Evolutionary conservation across 352 stramenopile genomes (phyloP).

Genomic region (Globisporangium nunn): DNA sequence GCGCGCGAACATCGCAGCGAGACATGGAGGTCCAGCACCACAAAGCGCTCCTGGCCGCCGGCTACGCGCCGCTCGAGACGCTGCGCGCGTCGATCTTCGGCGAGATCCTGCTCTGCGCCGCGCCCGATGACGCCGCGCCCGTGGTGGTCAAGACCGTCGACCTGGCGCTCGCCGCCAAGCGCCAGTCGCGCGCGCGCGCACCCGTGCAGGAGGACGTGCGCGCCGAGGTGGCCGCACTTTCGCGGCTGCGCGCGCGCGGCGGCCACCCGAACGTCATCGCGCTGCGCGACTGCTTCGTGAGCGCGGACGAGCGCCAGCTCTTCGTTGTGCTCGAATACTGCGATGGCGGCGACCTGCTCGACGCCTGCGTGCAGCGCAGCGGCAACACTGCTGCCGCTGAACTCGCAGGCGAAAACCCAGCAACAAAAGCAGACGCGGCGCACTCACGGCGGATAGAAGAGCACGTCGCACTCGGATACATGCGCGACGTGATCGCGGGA

Average conservation of each 20-base stretch:
- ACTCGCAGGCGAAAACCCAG: not conserved
- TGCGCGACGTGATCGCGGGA: conserved; percentile 63
- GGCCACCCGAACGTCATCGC: conserved; percentile 69
- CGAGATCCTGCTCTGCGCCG: conserved; percentile 52
- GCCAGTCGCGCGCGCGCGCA: conserved; percentile 39
- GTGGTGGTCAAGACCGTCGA: conserved; percentile 74
- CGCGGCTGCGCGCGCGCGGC: conserved; percentile 35
- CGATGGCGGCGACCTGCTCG: conserved; percentile 62
- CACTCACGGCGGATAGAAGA: conserved; percentile 28
- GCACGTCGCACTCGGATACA: conserved; percentile 36
- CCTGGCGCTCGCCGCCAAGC: conserved; percentile 42
- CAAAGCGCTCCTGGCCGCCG: not conserved
- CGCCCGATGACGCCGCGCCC: not conserved
- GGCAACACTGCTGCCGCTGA: conserved; percentile 7
- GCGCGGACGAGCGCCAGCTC: conserved; percentile 31
- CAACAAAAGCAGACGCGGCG: not conserved
- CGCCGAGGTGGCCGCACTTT: conserved; percentile 62
- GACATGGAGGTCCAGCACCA: conserved; percentile 11
- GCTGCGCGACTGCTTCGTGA: conserved; percentile 63
- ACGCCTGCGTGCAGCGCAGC: conserved; percentile 29
- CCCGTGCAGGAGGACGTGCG: conserved; percentile 63
- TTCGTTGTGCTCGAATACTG: conserved; percentile 80
- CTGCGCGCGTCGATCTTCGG: conserved; percentile 61
- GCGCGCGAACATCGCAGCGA: too few relatives aligned
- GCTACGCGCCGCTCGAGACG: conserved; percentile 38